A percentile compares a stretch with the other conserved stretches of the same genome.
phyloP scores from a whole-genome alignment of 331 rosid species.

The Ulmus americana region DNA sequence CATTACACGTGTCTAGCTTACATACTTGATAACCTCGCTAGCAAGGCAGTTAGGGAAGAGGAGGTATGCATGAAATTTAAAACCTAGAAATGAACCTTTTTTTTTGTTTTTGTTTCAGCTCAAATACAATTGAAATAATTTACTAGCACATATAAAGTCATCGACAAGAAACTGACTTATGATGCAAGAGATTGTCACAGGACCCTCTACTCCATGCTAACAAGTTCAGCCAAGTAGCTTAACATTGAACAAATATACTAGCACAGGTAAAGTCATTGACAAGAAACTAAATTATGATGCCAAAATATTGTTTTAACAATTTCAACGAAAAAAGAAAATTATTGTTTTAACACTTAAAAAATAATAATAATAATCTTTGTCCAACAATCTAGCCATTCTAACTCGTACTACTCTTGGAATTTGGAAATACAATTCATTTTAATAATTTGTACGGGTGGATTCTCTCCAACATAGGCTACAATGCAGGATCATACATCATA shows the following conservation, averaged over 20 bases:
- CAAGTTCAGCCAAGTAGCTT: neutral
- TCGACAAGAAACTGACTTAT: too few species aligned
- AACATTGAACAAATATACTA: neutral
- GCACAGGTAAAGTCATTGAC: neutral
- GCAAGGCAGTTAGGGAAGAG: neutral
- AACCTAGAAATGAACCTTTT: neutral
- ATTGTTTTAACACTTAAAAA: neutral
- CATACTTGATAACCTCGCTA: neutral
- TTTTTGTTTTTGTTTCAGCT: too few species aligned
- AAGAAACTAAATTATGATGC: neutral
- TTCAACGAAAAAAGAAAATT: too few species aligned
- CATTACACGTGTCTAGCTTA: neutral
- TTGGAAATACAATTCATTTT: neutral
- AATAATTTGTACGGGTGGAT: neutral
- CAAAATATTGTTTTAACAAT: neutral
- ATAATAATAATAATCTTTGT: neutral
- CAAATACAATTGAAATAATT: too few species aligned
- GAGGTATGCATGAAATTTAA: neutral
- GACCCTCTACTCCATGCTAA: neutral
- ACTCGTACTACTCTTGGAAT: neutral
- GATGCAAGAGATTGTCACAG: neutral
- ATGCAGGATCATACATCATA: constrained; percentile 1
- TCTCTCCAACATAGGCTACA: neutral
- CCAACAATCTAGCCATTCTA: constrained; percentile 5
- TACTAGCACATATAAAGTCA: too few species aligned